These are phyloP conservation scores for Osmanthus fragrans DNA, from an alignment of 257 asterid species.

Conservation along the genomic window DNA sequence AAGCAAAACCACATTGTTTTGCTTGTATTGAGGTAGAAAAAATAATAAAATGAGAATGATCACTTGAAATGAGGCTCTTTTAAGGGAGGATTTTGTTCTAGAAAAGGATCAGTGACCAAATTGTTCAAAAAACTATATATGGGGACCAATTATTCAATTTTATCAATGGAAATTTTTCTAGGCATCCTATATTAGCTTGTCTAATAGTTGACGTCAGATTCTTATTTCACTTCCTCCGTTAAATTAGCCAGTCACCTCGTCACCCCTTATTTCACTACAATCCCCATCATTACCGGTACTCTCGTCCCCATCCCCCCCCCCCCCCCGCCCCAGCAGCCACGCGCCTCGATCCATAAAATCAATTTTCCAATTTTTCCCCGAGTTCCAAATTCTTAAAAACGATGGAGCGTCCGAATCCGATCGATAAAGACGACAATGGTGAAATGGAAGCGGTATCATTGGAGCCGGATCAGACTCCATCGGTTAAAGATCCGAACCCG, in stretches of 20 bases:
- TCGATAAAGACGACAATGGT: constrained; percentile 27
- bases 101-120: neutral
- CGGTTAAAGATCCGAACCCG: constrained; percentile 29
- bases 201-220: neutral
- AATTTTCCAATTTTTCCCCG: neutral
- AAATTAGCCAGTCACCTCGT: neutral
- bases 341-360: neutral
- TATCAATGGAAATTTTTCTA: too few relatives aligned
- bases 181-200: neutral
- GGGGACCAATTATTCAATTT: neutral
- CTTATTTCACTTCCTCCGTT: neutral
- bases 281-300: neutral
- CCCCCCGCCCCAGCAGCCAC: neutral
- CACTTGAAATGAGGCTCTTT: too few relatives aligned
- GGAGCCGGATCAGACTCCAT: constrained; percentile 24
- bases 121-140: neutral
- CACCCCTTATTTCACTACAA: neutral
- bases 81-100: too few relatives aligned
- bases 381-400: neutral
- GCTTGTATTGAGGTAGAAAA: too few relatives aligned
- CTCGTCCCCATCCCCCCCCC: neutral
- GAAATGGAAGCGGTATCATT: constrained; percentile 41
- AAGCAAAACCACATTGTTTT: too few relatives aligned
- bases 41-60: too few relatives aligned
- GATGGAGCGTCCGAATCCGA: constrained; percentile 48